A percentile compares a stretch with the other conserved stretches of the same genome.
phyloP scores from a whole-genome alignment of 306 rosid species.

The Trifolium pratense region DNA sequence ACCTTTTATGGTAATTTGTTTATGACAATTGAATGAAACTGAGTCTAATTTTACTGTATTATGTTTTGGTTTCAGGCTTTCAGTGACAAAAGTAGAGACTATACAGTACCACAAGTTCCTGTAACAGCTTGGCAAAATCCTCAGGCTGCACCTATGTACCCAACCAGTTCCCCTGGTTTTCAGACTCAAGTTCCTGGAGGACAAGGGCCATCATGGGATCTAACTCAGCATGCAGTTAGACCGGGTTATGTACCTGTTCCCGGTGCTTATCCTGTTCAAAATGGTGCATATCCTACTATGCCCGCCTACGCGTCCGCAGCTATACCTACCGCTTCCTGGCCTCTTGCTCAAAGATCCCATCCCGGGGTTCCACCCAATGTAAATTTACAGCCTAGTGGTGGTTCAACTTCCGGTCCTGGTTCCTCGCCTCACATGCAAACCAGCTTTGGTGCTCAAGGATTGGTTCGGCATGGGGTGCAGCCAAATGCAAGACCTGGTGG shows the following conservation, averaged over 20 bases:
- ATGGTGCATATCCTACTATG: too few species aligned
- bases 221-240: too few species aligned
- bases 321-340: slow-evolving; percentile 56
- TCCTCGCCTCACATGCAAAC: slow-evolving; percentile 46
- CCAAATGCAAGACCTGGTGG: slow-evolving; percentile 46
- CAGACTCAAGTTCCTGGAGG: too few species aligned
- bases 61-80: slow-evolving; percentile 60
- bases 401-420: slow-evolving; percentile 53
- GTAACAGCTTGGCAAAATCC: slow-evolving; percentile 46
- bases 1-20: slow-evolving; percentile 39
- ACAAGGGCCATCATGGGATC: too few species aligned
- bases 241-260: too few species aligned
- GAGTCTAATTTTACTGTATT: slow-evolving; percentile 32
- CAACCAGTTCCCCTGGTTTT: too few species aligned
- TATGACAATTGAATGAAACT: slow-evolving; percentile 17
- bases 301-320: slow-evolving; percentile 55
- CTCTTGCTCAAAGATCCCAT: slow-evolving; percentile 51
- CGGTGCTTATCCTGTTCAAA: too few species aligned
- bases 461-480: slow-evolving; percentile 40
- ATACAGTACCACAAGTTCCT: slow-evolving; percentile 45
- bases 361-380: slow-evolving; percentile 36
- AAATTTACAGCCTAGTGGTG: slow-evolving; percentile 47
- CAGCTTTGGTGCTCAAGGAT: slow-evolving; percentile 38
- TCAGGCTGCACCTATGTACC: slow-evolving; percentile 53
- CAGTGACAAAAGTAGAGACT: slow-evolving; percentile 85